phyloP scores from a whole-genome alignment of 768 basidiomycete genomes.

The Favolaschia claudopus region DNA sequence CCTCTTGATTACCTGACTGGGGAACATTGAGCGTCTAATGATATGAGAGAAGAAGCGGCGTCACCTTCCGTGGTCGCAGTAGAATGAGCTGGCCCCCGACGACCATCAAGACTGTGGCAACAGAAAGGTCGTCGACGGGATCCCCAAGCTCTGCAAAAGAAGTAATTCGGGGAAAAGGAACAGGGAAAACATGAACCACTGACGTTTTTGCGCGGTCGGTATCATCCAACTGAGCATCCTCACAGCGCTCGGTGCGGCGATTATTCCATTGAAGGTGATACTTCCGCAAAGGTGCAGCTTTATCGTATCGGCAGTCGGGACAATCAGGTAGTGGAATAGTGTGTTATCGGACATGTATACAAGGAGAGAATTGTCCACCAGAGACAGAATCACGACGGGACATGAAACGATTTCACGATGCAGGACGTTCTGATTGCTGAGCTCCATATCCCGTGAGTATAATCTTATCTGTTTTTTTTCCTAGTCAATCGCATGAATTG shows the following conservation, averaged over 20 bases:
- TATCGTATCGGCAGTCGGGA: constrained; percentile 84
- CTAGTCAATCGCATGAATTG: constrained; percentile 4
- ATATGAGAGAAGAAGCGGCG: constrained; percentile 15
- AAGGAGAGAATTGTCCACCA: constrained; percentile 94
- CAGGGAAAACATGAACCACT: constrained; percentile 34
- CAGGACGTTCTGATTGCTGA: constrained; percentile 83
- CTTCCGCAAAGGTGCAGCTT: constrained; percentile 92
- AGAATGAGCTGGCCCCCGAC: constrained; percentile 92
- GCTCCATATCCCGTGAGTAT: constrained; percentile 91
- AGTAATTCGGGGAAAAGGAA: constrained; percentile 8
- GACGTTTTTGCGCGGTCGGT: constrained; percentile 91
- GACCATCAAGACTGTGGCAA: constrained; percentile 95
- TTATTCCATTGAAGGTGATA: constrained; percentile 92
- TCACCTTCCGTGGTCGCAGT: constrained; percentile 86
- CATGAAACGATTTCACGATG: constrained; percentile 80
- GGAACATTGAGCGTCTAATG: neutral
- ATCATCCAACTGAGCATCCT: constrained; percentile 97
- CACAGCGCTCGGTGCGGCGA: constrained; percentile 83
- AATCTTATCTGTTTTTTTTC: constrained; percentile 75
- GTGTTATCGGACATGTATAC: constrained; percentile 96
- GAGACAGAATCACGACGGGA: constrained; percentile 84
- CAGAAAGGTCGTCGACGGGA: constrained; percentile 89
- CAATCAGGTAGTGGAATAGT: constrained; percentile 89
- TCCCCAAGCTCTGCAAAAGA: constrained; percentile 83
- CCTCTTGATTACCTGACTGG: constrained; percentile 85